Percentiles rank a stretch among this genome's conserved stretches.
These are phyloP conservation scores for Diplocarpon rosae DNA, from an alignment of 2,329 filamentous ascomycete genomes.

Conservation along the genomic window DNA sequence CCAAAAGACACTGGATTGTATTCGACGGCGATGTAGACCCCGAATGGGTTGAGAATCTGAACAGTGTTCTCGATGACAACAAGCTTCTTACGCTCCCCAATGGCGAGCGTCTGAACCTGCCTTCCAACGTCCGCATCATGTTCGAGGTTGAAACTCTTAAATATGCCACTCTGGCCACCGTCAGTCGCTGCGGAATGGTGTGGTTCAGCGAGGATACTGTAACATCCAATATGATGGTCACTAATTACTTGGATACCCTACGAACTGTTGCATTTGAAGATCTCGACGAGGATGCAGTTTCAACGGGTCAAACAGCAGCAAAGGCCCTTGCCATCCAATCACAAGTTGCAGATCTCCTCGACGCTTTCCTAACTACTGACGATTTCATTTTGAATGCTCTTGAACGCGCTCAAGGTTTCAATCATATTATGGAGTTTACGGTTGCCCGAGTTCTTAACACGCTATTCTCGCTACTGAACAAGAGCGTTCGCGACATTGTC, in stretches of 20 bases:
- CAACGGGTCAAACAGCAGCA: constrained; percentile 62
- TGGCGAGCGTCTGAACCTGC: constrained; percentile 91
- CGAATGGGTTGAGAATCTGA: constrained; percentile 99
- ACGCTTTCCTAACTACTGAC: constrained; percentile 64
- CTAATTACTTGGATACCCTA: constrained; percentile 79
- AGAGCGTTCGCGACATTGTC: constrained; percentile 80
- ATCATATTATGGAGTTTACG: constrained; percentile 98
- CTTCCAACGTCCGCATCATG: constrained; percentile 95
- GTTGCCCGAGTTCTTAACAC: constrained; percentile 83
- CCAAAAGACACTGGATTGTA: constrained; percentile 97
- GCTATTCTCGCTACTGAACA: constrained; percentile 90
- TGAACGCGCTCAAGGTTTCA: constrained; percentile 63
- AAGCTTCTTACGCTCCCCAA: constrained; percentile 95
- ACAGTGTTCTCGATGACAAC: constrained; percentile 98
- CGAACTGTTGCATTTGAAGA: constrained; percentile 83
- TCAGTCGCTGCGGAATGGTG: constrained; percentile 99
- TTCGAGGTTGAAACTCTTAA: constrained; percentile 98
- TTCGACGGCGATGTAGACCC: constrained; percentile 99
- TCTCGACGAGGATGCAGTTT: constrained; percentile 80
- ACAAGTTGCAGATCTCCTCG: constrained; percentile 69
- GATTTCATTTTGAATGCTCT: constrained; percentile 72
- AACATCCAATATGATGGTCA: constrained; percentile 81
- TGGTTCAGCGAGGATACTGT: constrained; percentile 99
- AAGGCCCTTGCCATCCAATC: constrained; percentile 71
- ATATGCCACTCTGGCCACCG: constrained; percentile 95